Evolutionary conservation across 139 green algal genomes (phyloP).

Genomic region (Protoeuglena noctilucae): DNA sequence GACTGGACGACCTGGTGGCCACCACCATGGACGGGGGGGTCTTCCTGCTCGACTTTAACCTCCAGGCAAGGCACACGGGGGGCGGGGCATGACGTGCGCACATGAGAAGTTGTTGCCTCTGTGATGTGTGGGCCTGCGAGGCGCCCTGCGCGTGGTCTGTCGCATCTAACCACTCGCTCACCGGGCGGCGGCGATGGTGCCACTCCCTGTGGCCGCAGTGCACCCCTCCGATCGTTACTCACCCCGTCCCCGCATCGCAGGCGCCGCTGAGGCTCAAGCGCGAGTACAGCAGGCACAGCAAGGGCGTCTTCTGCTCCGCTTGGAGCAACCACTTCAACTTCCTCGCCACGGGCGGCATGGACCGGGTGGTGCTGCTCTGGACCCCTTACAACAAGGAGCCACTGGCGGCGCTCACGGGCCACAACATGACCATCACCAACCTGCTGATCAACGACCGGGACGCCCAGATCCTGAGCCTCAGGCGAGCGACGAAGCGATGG

Average conservation of each 20-base stretch:
- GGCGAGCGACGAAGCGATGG: too few relatives aligned
- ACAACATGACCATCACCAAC: conserved; percentile 29
- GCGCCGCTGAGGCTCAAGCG: too few relatives aligned
- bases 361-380: conserved; percentile 40
- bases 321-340: conserved; percentile 44
- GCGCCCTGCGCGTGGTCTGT: too few relatives aligned
- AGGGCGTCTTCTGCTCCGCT: conserved; percentile 31
- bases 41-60: conserved; percentile 29
- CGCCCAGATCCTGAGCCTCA: conserved; percentile 50
- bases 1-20: conserved; percentile 38
- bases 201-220: too few relatives aligned
- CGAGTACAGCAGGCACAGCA: too few relatives aligned
- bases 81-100: too few relatives aligned
- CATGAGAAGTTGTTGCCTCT: too few relatives aligned
- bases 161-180: too few relatives aligned
- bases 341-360: conserved; percentile 23
- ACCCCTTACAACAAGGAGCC: conserved; percentile 50
- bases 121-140: too few relatives aligned
- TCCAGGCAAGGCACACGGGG: background rate
- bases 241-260: too few relatives aligned
- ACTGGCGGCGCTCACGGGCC: conserved; percentile 32
- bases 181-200: too few relatives aligned
- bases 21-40: conserved; percentile 32
- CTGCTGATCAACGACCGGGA: conserved; percentile 46
- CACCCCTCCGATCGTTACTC: too few relatives aligned